Conservation (phyloP, 371 early-diverging fungal species). For the Apophysomyces elegans region DNA sequence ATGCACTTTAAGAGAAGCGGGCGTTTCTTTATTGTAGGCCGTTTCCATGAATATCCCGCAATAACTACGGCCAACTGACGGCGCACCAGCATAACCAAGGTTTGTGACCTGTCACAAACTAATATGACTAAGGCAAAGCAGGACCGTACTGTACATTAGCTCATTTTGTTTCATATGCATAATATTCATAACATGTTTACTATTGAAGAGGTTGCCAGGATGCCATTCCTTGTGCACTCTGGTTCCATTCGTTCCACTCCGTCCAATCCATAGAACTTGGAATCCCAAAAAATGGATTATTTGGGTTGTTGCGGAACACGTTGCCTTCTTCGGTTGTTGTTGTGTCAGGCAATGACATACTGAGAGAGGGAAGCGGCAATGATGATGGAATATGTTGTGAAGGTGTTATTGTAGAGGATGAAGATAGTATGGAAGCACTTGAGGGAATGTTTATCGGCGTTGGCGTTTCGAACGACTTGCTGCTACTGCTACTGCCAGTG, state of each 20-base stretch:
- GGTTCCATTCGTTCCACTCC: conserved; percentile 50
- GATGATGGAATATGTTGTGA: conserved; percentile 4
- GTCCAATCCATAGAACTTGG: conserved; percentile 53
- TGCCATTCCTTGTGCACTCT: conserved; percentile 20
- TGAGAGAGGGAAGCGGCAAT: conserved; percentile 12
- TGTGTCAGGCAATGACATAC: not conserved
- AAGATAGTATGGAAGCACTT: not conserved
- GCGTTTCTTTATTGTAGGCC: too few species aligned
- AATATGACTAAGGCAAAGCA: too few species aligned
- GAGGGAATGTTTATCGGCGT: not conserved
- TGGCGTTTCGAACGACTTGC: not conserved
- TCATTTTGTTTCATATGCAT: too few species aligned
- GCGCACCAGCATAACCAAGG: too few species aligned
- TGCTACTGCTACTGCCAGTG: not conserved
- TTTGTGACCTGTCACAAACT: too few species aligned
- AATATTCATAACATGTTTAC: not conserved
- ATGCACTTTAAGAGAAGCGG: too few species aligned
- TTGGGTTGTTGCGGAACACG: conserved; percentile 44
- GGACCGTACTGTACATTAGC: too few species aligned
- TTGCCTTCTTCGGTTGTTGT: conserved; percentile 17
- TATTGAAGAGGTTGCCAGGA: conserved; percentile 6
- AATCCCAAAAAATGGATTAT: conserved; percentile 50
- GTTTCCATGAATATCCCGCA: too few species aligned
- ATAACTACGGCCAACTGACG: too few species aligned
- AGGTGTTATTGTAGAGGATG: conserved; percentile 14